Base-by-base conservation (phyloP, 805 yeast species). In the Wickerhamiella azymoides region DNA sequence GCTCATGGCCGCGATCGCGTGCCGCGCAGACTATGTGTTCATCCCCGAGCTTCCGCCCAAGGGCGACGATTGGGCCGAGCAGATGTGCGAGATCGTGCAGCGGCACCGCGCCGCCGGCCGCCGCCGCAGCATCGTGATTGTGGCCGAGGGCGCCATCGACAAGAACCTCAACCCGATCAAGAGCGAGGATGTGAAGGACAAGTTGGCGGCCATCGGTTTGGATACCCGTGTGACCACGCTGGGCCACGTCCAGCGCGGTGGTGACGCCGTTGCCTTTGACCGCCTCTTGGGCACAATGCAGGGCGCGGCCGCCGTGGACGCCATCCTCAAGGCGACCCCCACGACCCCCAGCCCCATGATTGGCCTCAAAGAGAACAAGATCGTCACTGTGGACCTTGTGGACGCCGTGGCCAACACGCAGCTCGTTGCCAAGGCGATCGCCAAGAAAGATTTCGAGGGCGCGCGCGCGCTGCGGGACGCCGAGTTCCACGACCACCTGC, bases 161-260 rank as follows among this genome's bases (percentile, higher is more conserved):
- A 70, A 72, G 54, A 79, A 84, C 49, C 72, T 89, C 61, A 71
- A 77, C 48, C 93, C 92, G 39, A 84, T 92, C 55, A 73, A 88
- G 10, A 72, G 93, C 14, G 77, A 77, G 28, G 77, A 77, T 51
- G 97, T 92, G 49, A 80, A 81, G 64, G 77, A 84, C 44, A 92
- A 80, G 14, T 70, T 92, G 49, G 84, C 83, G 40, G 79, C 79
- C 47, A 68, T 92, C 51, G 95, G 95, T 10, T 73, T 92, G 47
- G 98, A 92, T 62, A 89, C 97, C 5, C 78, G 97, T 63, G 80
- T 89, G 57, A 92, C 98, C 36, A 84, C 93, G 10, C 71, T 92
- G 56, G 98, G 98, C 46, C 98, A 92, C 63, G 96, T 92, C 46
- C 98, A 92, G 71, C 77, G 98, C 67, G 98, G 98, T 68, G 98